Evolutionary conservation across 177 flowering plant species (phyloP).

Genomic region (Vitis hybrid): DNA sequence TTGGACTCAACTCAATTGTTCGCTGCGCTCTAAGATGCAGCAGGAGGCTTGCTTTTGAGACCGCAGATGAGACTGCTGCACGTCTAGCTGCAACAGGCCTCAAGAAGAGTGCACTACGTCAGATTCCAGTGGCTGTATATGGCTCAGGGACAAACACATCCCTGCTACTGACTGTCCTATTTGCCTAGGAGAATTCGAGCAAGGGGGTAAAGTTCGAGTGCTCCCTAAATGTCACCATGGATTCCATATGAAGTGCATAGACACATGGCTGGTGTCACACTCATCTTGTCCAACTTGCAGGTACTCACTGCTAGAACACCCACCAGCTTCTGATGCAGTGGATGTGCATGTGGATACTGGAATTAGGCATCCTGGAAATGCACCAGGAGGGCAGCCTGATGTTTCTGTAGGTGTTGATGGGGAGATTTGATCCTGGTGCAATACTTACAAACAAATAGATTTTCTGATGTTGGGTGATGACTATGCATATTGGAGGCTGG

Average conservation of each 20-base stretch:
- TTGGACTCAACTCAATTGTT: slow-evolving; percentile 49
- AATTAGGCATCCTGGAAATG: slow-evolving; percentile 10
- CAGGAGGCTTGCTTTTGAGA: slow-evolving; percentile 25
- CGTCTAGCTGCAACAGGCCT: slow-evolving; percentile 35
- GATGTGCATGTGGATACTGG: slow-evolving; percentile 1
- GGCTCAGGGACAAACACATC: slow-evolving; percentile 17
- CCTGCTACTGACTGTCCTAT: slow-evolving; percentile 47
- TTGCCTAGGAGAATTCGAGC: slow-evolving; percentile 48
- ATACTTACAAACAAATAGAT: no score
- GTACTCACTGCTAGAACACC: slow-evolving; percentile 28
- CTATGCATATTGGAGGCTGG: no score
- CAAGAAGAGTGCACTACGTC: slow-evolving; percentile 33
- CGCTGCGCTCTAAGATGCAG: slow-evolving; percentile 47
- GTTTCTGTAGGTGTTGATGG: slow-evolving; percentile 4
- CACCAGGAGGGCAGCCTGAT: neutral
- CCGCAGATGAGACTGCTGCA: slow-evolving; percentile 22
- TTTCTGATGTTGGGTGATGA: no score
- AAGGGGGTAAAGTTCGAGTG: slow-evolving; percentile 43
- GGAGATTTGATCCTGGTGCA: slow-evolving; percentile 3
- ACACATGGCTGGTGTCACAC: slow-evolving; percentile 45
- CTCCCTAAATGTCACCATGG: slow-evolving; percentile 51
- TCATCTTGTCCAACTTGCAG: slow-evolving; percentile 59
- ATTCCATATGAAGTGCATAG: slow-evolving; percentile 49
- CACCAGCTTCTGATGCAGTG: slow-evolving; percentile 3
- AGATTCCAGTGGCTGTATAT: slow-evolving; percentile 38